Conservation (phyloP, 768 basidiomycete genomes). For the Collybia nuda region DNA sequence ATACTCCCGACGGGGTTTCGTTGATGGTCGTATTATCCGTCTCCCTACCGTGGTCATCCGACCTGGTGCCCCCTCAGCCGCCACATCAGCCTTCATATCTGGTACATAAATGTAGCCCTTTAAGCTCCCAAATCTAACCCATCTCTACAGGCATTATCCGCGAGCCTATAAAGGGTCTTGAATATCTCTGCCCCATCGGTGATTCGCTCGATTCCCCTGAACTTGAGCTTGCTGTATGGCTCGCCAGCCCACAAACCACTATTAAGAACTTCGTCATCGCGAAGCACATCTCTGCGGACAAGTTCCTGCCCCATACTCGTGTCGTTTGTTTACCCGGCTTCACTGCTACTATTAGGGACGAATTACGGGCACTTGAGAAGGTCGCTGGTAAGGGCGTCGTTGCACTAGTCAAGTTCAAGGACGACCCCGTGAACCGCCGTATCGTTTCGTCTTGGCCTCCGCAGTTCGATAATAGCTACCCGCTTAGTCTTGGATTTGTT, state of each 20-base stretch:
- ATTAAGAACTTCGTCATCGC: constrained; percentile 53
- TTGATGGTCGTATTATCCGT: constrained; percentile 60
- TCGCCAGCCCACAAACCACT: constrained; percentile 50
- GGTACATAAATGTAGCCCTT: constrained; percentile 26
- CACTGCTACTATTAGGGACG: constrained; percentile 53
- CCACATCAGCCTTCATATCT: constrained; percentile 57
- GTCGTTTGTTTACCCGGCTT: constrained; percentile 63
- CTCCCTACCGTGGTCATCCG: constrained; percentile 61
- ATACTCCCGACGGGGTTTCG: constrained; percentile 54
- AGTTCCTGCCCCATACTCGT: constrained; percentile 43
- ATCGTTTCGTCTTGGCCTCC: constrained; percentile 50
- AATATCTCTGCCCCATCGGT: constrained; percentile 53
- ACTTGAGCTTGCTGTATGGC: constrained; percentile 49
- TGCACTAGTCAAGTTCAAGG: constrained; percentile 44
- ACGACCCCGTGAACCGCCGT: constrained; percentile 40
- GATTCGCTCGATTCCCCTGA: constrained; percentile 40
- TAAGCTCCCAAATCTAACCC: background rate
- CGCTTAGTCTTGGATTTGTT: constrained; percentile 40
- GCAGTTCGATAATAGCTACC: constrained; percentile 42
- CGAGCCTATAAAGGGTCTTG: constrained; percentile 53
- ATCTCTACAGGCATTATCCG: constrained; percentile 43
- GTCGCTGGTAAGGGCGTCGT: constrained; percentile 51
- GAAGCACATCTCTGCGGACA: constrained; percentile 40
- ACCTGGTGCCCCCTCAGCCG: constrained; percentile 51
- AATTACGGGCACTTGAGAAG: constrained; percentile 49